Evolutionary conservation across 2,329 filamentous ascomycete genomes (phyloP).

Genomic region (Curvularia hawaiiensis): DNA sequence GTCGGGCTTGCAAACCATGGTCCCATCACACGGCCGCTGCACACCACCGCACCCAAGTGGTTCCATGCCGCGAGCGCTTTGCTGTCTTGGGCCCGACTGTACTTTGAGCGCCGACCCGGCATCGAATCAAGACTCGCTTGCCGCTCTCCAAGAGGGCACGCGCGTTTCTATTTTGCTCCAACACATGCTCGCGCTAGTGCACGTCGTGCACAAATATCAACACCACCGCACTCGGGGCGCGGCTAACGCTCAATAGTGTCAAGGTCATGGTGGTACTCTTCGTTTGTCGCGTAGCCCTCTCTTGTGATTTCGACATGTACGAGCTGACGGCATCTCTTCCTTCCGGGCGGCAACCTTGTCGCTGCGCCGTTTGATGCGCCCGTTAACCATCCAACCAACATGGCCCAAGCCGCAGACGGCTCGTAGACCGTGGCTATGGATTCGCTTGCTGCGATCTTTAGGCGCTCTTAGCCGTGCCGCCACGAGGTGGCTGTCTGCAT

Average conservation of each 20-base stretch:
- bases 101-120: conserved; percentile 10
- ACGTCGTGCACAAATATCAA: conserved; percentile 21
- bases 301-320: conserved; percentile 8
- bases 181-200: conserved; percentile 15
- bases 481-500: conserved; percentile 12
- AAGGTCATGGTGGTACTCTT: conserved; percentile 6
- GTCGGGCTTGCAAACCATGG: conserved; percentile 1
- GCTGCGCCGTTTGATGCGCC: conserved; percentile 29
- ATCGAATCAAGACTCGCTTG: conserved; percentile 6
- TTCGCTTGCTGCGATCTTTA: conserved; percentile 15
- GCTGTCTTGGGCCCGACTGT: conserved; percentile 4
- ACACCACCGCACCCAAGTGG: conserved; percentile 23
- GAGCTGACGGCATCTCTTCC: conserved; percentile 24
- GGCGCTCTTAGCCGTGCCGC: conserved; percentile 12
- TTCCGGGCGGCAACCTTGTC: conserved; percentile 26
- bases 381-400: conserved; percentile 26
- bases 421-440: conserved; percentile 14
- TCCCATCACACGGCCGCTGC: conserved; percentile 8
- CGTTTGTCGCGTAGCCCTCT: not conserved
- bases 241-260: conserved; percentile 11
- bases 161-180: conserved; percentile 7
- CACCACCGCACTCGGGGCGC: conserved; percentile 6
- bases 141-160: not conserved
- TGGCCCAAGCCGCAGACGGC: conserved; percentile 7
- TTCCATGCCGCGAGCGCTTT: conserved; percentile 27